Evolutionary conservation across 192 early-diverging fungal genomes (phyloP).

Genomic region (Dimargaris verticillata): DNA sequence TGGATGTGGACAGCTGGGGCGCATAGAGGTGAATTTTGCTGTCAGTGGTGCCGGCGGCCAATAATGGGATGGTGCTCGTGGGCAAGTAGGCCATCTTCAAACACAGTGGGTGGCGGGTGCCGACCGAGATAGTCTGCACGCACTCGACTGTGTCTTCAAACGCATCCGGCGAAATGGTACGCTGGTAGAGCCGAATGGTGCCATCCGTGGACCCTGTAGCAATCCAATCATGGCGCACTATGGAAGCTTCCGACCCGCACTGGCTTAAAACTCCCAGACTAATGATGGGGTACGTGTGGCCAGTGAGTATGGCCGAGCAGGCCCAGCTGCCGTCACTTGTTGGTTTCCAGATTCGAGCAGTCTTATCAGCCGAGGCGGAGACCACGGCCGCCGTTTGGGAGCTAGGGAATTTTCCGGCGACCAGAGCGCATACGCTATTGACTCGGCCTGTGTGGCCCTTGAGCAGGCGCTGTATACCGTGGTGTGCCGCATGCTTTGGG

Average conservation of each 20-base stretch:
- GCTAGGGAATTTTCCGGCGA: constrained; percentile 20
- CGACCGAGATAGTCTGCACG: constrained; percentile 52
- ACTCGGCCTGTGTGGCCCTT: constrained; percentile 62
- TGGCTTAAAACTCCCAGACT: constrained; percentile 39
- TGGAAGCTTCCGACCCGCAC: constrained; percentile 14
- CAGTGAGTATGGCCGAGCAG: constrained; percentile 45
- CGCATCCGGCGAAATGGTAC: constrained; percentile 20
- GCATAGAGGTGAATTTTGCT: constrained; percentile 53
- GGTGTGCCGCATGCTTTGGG: constrained; percentile 30
- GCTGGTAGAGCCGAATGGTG: constrained; percentile 50
- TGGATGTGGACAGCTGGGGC: background rate
- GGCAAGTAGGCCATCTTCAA: constrained; percentile 55
- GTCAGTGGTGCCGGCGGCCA: constrained; percentile 78
- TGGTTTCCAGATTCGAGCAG: constrained; percentile 56
- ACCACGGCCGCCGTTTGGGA: constrained; percentile 45
- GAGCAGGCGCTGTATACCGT: constrained; percentile 39
- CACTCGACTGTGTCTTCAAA: constrained; percentile 25
- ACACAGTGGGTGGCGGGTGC: constrained; percentile 45
- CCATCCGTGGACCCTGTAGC: constrained; percentile 56
- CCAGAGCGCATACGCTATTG: constrained; percentile 56
- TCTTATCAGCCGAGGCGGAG: constrained; percentile 65
- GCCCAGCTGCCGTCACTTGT: constrained; percentile 27
- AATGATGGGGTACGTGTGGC: constrained; percentile 46
- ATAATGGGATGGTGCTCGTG: constrained; percentile 28
- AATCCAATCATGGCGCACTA: constrained; percentile 27